Evolutionary conservation across 176 grass and related monocot genomes (phyloP).

Genomic region (Raddia guianensis): DNA sequence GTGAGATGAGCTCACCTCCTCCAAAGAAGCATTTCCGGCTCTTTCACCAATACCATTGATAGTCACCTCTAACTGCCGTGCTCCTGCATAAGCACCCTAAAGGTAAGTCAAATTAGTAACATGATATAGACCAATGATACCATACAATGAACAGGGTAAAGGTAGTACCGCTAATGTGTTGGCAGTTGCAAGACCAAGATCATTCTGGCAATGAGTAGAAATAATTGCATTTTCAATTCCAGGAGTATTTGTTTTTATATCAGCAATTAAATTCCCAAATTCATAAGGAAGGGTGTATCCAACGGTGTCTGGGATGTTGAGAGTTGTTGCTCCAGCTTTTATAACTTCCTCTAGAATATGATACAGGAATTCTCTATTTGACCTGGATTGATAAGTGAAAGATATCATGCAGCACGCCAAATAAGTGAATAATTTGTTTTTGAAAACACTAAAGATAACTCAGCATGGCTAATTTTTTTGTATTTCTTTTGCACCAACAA

Average conservation of each 20-base stretch:
- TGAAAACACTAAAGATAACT: not conserved
- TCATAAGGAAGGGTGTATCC: conserved; percentile 87
- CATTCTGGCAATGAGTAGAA: conserved; percentile 98
- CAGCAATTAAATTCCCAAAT: conserved; percentile 82
- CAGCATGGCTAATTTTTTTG: not conserved
- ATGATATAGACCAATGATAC: conserved; percentile 8
- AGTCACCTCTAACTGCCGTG: conserved; percentile 93
- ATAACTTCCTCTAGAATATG: conserved; percentile 94
- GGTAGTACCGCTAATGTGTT: conserved; percentile 82
- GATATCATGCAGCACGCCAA: not conserved
- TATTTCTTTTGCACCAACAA: not conserved
- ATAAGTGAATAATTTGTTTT: not conserved
- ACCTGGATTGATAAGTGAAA: conserved; percentile 56
- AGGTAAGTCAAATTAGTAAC: conserved; percentile 57
- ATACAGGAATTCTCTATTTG: conserved; percentile 86
- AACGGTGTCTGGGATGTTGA: conserved; percentile 96
- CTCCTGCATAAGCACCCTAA: conserved; percentile 87
- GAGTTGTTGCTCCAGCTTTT: conserved; percentile 92
- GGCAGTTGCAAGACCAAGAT: conserved; percentile 93
- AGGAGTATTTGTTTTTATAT: conserved; percentile 85
- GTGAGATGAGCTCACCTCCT: conserved; percentile 64
- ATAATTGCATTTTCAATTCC: conserved; percentile 92
- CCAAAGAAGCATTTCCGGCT: conserved; percentile 97
- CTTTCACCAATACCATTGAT: conserved; percentile 98
- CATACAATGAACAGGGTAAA: conserved; percentile 33